Percentiles rank a stretch among this genome's conserved stretches.
Conservation (phyloP, 1,139 yeast species). For the Scheffersomyces stambukii region DNA sequence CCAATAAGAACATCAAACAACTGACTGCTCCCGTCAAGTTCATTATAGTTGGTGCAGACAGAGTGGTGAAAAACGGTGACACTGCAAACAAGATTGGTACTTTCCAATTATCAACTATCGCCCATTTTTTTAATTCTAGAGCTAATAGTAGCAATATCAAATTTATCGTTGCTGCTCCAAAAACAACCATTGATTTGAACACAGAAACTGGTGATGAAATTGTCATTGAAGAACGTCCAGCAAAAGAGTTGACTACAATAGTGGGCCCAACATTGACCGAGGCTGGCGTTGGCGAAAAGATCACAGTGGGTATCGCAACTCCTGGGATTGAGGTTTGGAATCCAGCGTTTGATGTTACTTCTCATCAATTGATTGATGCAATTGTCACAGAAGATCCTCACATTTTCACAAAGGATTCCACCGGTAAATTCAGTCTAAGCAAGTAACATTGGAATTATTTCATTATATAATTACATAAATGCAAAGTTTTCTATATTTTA, state of each 20-base stretch:
- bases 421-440: slow-evolving; percentile 43
- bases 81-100: slow-evolving; percentile 98
- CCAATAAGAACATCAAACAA: slow-evolving; percentile 8
- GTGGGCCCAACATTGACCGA: slow-evolving; percentile 54
- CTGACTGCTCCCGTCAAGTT: slow-evolving; percentile 63
- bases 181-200: slow-evolving; percentile 74
- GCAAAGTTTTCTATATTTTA: slow-evolving; percentile 1
- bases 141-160: slow-evolving; percentile 46
- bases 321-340: slow-evolving; percentile 88
- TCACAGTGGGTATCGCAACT: slow-evolving; percentile 76
- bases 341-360: slow-evolving; percentile 94
- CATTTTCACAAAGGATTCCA: slow-evolving; percentile 41
- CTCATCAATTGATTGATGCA: slow-evolving; percentile 74
- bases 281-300: slow-evolving; percentile 38
- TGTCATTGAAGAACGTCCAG: slow-evolving; percentile 83
- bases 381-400: slow-evolving; percentile 76
- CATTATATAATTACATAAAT: no score
- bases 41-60: slow-evolving; percentile 96
- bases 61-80: slow-evolving; percentile 89
- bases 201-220: slow-evolving; percentile 70
- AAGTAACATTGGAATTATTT: slow-evolving; percentile 7
- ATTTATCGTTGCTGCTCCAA: slow-evolving; percentile 93
- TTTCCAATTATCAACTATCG: slow-evolving; percentile 74
- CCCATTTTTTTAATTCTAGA: slow-evolving; percentile 31
- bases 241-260: slow-evolving; percentile 70